A percentile compares a stretch with the other conserved stretches of the same genome.
These are phyloP conservation scores for Triticum aestivum DNA, from an alignment of 176 grass and related monocot genomes.

Conservation along the genomic window IWGSC_CS_RefSeq_v2.1 NC_057803.1:69251090-69251589, in stretches of 20 bases:
- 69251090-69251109: constrained; percentile 91
- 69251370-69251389: constrained; percentile 24
- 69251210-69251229: background rate
- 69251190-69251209: background rate
- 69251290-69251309: constrained; percentile 6
- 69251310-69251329: background rate
- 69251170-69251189: constrained; percentile 11
- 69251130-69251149: constrained; percentile 79
- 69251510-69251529: constrained; percentile 38
- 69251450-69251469: constrained; percentile 13
- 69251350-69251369: constrained; percentile 16
- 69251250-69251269: background rate
- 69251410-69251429: background rate
- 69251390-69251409: background rate
- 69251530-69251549: constrained; percentile 21
- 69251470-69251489: constrained; percentile 94
- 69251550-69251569: constrained; percentile 29
- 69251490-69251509: constrained; percentile 89
- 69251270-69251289: background rate
- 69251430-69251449: constrained; percentile 22
- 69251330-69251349: constrained; percentile 6
- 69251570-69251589: constrained; percentile 25
- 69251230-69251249: background rate
- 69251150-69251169: constrained; percentile 40
- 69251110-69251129: constrained; percentile 51